Evolutionary conservation across 441 rosid genomes (phyloP).

Genomic region (Populus hybrid): DNA sequence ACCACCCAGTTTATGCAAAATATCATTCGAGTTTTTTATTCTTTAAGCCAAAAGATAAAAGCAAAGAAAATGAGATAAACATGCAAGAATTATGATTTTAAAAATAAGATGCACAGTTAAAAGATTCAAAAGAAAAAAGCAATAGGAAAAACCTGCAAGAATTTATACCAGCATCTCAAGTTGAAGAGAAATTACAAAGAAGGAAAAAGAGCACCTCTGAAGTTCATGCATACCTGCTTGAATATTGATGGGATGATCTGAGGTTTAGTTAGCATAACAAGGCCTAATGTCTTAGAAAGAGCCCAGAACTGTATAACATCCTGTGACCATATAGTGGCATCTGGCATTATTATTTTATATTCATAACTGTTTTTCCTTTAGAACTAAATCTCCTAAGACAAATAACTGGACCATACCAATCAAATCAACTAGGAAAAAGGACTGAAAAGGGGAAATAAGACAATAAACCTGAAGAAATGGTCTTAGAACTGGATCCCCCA

Average conservation of each 20-base stretch:
- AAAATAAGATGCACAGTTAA: no score
- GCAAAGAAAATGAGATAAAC: neutral
- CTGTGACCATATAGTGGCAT: constrained; percentile 31
- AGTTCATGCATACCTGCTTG: constrained; percentile 49
- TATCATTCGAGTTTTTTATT: no score
- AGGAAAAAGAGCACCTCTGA: neutral
- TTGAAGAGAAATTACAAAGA: neutral
- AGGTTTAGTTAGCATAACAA: constrained; percentile 83
- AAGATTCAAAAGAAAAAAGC: neutral
- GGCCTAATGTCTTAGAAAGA: constrained; percentile 87
- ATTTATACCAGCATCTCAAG: neutral
- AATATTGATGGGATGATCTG: constrained; percentile 77
- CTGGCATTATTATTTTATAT: neutral
- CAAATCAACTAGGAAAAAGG: neutral
- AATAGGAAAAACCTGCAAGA: neutral
- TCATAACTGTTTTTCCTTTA: neutral
- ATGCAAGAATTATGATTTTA: neutral
- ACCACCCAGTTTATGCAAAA: no score
- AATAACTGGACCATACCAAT: neutral
- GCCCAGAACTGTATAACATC: constrained; percentile 84
- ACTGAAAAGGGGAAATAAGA: neutral
- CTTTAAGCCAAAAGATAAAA: neutral
- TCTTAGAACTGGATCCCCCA: constrained; percentile 83
- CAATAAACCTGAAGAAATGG: constrained; percentile 80
- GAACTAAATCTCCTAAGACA: neutral